These are phyloP conservation scores for Fusarium proliferatum DNA, from an alignment of 2,329 filamentous ascomycete species.

Conservation along the genomic window DNA sequence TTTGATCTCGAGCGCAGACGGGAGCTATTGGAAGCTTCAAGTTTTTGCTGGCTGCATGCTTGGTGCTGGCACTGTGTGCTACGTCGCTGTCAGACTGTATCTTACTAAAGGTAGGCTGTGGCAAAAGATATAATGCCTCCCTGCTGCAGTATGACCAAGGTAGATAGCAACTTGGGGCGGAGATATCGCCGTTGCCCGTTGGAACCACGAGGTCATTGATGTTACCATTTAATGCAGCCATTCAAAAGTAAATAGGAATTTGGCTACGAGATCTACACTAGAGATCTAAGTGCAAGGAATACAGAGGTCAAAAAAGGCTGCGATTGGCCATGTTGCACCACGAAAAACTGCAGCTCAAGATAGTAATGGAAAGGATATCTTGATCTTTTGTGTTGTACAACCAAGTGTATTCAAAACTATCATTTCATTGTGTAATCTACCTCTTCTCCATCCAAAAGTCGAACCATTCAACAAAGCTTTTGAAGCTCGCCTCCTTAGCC, in stretches of 20 bases:
- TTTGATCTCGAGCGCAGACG: background rate
- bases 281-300: no score
- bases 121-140: background rate
- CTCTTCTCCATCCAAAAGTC: background rate
- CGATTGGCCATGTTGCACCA: background rate
- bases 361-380: background rate
- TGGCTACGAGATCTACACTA: no score
- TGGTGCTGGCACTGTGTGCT: background rate
- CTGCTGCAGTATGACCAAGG: fast-evolving
- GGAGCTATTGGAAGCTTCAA: background rate
- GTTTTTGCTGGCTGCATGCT: background rate
- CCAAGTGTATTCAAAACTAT: background rate
- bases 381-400: no score
- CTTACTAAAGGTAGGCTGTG: background rate
- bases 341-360: background rate
- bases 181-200: no score
- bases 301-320: fast-evolving
- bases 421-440: background rate
- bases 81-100: background rate
- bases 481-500: background rate
- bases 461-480: background rate
- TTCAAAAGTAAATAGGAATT: background rate
- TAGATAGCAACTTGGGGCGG: background rate
- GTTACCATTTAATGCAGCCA: no score
- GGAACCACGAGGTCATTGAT: no score